These are phyloP conservation scores for Stentor coeruleus DNA, from an alignment of 73 alveolate genomes.

Conservation along the genomic window DNA sequence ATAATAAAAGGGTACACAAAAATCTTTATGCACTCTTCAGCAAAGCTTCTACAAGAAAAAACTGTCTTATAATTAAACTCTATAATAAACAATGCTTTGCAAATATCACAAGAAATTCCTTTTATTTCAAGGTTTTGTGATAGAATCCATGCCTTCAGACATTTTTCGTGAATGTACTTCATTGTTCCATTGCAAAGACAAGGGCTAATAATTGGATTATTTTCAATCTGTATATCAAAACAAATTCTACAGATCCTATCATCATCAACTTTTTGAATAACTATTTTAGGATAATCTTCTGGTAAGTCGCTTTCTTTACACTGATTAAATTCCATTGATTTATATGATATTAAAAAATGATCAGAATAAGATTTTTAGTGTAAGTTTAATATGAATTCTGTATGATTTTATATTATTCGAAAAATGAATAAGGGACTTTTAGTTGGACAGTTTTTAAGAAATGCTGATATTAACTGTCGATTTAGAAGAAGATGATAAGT, in stretches of 20 bases:
- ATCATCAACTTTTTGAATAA: no score
- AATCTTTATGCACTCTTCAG: background rate
- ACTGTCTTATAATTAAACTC: background rate
- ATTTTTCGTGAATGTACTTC: conserved; percentile 62
- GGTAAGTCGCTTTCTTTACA: no score
- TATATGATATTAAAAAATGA: no score
- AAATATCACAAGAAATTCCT: background rate
- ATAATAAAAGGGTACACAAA: background rate
- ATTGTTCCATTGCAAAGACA: conserved; percentile 80
- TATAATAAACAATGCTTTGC: background rate
- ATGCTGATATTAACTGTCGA: no score
- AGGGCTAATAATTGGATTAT: conserved; percentile 75
- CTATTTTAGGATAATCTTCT: no score
- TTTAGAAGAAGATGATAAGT: no score
- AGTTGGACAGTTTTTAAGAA: no score
- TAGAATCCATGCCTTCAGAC: conserved; percentile 73
- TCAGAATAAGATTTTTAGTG: no score
- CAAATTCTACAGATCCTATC: conserved; percentile 40
- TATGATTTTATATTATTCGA: no score
- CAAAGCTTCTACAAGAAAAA: background rate
- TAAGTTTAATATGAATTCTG: no score
- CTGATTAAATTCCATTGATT: no score
- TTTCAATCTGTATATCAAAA: conserved; percentile 19
- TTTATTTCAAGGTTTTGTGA: background rate
- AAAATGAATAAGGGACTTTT: no score